phyloP scores from a whole-genome alignment of 1,139 yeast genomes.

The Candida dubliniensis region DNA sequence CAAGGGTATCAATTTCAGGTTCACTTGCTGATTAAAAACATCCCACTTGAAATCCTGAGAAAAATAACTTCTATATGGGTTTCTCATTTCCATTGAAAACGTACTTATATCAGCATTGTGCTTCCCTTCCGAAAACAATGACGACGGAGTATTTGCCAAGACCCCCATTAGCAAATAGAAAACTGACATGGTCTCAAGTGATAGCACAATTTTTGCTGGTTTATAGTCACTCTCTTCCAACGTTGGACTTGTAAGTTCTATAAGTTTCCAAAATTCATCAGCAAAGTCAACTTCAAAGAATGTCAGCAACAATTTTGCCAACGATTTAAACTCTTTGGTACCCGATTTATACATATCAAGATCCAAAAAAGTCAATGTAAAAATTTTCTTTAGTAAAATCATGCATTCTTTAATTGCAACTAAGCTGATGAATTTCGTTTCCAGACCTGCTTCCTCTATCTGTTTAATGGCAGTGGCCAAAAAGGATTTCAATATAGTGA shows the following conservation, averaged over 20 bases:
- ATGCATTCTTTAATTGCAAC: slow-evolving; percentile 30
- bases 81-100: slow-evolving; percentile 20
- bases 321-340: slow-evolving; percentile 18
- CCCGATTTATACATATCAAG: slow-evolving; percentile 14
- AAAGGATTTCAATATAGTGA: slow-evolving; percentile 21
- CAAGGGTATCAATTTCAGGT: slow-evolving; percentile 25
- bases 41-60: slow-evolving; percentile 15
- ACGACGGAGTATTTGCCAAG: slow-evolving; percentile 25
- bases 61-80: slow-evolving; percentile 22
- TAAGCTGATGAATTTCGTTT: slow-evolving; percentile 19
- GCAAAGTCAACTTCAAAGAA: slow-evolving; percentile 27
- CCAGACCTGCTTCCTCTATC: slow-evolving; percentile 17
- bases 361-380: slow-evolving; percentile 21
- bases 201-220: slow-evolving; percentile 26
- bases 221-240: slow-evolving; percentile 10
- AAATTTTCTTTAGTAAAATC: slow-evolving; percentile 26
- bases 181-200: slow-evolving; percentile 29
- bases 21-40: slow-evolving; percentile 18
- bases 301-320: slow-evolving; percentile 22
- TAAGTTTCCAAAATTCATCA: slow-evolving; percentile 21
- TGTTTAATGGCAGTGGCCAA: slow-evolving; percentile 19
- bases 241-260: slow-evolving; percentile 25
- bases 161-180: slow-evolving; percentile 27
- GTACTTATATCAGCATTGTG: slow-evolving; percentile 31
- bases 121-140: slow-evolving; percentile 20